Conservation (phyloP, 1,284 basidiomycete species). For the Apiotrichum sp. region DNA sequence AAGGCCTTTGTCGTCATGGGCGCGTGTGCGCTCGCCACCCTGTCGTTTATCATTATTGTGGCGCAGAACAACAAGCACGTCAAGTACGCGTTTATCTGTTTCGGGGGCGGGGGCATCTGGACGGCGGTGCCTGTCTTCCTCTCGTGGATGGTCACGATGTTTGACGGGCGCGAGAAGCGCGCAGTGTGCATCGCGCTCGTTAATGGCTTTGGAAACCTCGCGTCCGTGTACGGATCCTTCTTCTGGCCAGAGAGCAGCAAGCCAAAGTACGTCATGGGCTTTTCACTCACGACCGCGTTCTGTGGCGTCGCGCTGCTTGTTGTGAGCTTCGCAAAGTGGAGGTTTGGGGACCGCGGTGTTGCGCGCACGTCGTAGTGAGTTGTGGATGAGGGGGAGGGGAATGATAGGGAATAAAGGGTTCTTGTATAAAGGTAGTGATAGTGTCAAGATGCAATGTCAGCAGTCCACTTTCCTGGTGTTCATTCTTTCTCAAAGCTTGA, state of each 20-base stretch:
- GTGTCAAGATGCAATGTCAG: too few relatives aligned
- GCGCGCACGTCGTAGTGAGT: constrained; percentile 7
- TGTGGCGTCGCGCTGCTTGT: constrained; percentile 28
- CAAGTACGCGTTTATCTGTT: constrained; percentile 45
- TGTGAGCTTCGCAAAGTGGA: constrained; percentile 23
- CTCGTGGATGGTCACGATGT: constrained; percentile 44
- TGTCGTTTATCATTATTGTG: constrained; percentile 41
- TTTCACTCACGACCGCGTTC: constrained; percentile 37
- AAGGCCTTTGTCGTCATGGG: constrained; percentile 41
- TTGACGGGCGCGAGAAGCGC: constrained; percentile 42
- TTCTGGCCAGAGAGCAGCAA: constrained; percentile 39
- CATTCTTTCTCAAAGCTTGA: too few relatives aligned
- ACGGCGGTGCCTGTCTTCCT: constrained; percentile 41
- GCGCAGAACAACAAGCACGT: constrained; percentile 33
- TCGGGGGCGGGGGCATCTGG: constrained; percentile 45
- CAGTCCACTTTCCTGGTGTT: too few relatives aligned
- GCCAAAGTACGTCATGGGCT: constrained; percentile 40
- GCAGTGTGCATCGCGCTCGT: constrained; percentile 42
- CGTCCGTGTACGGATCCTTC: constrained; percentile 44
- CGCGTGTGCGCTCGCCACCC: constrained; percentile 21
- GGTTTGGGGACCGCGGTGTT: constrained; percentile 37
- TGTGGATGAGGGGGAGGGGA: too few relatives aligned
- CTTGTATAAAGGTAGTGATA: too few relatives aligned
- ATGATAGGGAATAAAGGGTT: too few relatives aligned
- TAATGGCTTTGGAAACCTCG: constrained; percentile 41